Conservation (phyloP, 441 rosid species). For the Mallotus repandus region DNA sequence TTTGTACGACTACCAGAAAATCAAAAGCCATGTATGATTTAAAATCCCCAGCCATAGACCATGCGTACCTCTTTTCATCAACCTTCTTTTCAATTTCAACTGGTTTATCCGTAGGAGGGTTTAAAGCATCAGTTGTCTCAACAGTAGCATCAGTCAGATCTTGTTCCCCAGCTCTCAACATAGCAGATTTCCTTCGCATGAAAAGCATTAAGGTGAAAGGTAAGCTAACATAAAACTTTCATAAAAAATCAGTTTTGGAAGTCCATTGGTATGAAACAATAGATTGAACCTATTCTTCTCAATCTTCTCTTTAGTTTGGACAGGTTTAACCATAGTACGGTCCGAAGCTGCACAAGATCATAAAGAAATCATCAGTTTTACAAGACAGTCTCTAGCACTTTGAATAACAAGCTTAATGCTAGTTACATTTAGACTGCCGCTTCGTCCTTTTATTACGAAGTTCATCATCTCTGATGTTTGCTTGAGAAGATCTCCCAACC, state of each 20-base stretch:
- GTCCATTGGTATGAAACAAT: background rate
- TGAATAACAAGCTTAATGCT: background rate
- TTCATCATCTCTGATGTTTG: background rate
- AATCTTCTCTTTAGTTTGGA: slow-evolving; percentile 12
- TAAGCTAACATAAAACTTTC: background rate
- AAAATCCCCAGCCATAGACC: background rate
- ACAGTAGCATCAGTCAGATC: slow-evolving; percentile 28
- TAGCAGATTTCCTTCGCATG: slow-evolving; percentile 16
- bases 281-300: slow-evolving; percentile 17
- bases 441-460: slow-evolving; percentile 16
- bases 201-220: slow-evolving; percentile 2
- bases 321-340: background rate
- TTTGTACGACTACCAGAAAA: background rate
- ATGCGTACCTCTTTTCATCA: slow-evolving; percentile 15
- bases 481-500: background rate
- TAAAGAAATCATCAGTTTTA: background rate
- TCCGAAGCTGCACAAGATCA: slow-evolving; percentile 17
- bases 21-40: background rate
- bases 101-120: slow-evolving; percentile 5
- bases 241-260: background rate
- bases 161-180: slow-evolving; percentile 23
- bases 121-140: slow-evolving; percentile 25
- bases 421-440: slow-evolving; percentile 20
- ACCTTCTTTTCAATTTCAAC: slow-evolving; percentile 6
- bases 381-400: background rate